Conservation (phyloP, 2,329 filamentous ascomycete genomes). For the Penicillium sp. region DNA sequence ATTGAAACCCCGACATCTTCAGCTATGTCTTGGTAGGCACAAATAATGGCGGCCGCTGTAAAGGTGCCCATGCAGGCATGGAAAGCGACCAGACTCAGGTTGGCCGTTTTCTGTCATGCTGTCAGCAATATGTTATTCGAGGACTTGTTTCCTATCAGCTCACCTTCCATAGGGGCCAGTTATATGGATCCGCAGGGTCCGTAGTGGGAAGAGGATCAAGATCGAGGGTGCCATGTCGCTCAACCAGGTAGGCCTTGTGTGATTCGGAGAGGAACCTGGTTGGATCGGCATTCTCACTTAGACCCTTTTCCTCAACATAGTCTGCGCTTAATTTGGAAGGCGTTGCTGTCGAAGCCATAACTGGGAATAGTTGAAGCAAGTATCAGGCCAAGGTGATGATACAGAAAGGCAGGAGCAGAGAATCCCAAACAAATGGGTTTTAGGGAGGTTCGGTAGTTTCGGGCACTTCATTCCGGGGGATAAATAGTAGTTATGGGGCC, state of each 20-base stretch:
- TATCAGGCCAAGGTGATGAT: background rate
- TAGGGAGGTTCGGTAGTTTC: background rate
- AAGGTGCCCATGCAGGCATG: slow-evolving; percentile 56
- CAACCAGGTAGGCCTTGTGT: slow-evolving; percentile 45
- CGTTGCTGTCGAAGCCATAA: slow-evolving; percentile 3
- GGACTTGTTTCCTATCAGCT: background rate
- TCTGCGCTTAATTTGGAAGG: slow-evolving; percentile 7
- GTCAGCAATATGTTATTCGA: background rate
- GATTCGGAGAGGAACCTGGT: slow-evolving; percentile 19
- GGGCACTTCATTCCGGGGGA: slow-evolving; percentile 1
- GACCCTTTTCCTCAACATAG: slow-evolving; percentile 18
- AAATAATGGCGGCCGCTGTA: slow-evolving; percentile 51
- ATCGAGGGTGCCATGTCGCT: slow-evolving; percentile 50
- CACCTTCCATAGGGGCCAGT: slow-evolving; percentile 51
- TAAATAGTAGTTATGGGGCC: background rate
- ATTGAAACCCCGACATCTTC: slow-evolving; percentile 48
- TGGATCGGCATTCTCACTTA: slow-evolving; percentile 4
- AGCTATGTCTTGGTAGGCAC: slow-evolving; percentile 51
- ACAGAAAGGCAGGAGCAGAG: background rate
- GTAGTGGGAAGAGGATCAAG: slow-evolving; percentile 50
- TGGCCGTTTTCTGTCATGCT: slow-evolving; percentile 44
- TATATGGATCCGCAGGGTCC: slow-evolving; percentile 51
- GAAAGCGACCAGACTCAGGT: slow-evolving; percentile 52
- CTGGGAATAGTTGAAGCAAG: background rate
- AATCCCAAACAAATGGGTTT: background rate